phyloP scores from a whole-genome alignment of 2,329 filamentous ascomycete genomes.

The Ilyonectria mors-panacis region DNA sequence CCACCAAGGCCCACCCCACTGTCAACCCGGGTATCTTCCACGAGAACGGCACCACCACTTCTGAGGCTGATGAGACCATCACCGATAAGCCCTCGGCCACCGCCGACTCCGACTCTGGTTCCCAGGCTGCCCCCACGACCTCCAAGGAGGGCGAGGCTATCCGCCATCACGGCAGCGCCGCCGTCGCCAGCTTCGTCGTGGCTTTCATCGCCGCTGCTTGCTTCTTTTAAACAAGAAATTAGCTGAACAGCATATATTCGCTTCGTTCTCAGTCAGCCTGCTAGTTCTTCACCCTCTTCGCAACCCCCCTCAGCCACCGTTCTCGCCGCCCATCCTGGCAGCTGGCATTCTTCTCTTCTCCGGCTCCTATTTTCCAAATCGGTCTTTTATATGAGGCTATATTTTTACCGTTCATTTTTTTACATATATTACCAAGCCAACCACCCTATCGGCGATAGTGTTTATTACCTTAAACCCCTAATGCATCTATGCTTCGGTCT shows the following conservation, averaged over 20 bases:
- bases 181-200: conserved; percentile 68
- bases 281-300: conserved; percentile 17
- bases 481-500: conserved; percentile 5
- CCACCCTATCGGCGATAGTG: conserved; percentile 52
- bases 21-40: conserved; percentile 66
- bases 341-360: conserved; percentile 45
- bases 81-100: conserved; percentile 41
- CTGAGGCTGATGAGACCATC: conserved; percentile 22
- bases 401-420: conserved; percentile 42
- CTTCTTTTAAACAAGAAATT: conserved; percentile 56
- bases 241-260: conserved; percentile 24
- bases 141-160: conserved; percentile 62
- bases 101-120: conserved; percentile 43
- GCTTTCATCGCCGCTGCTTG: conserved; percentile 69
- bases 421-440: conserved; percentile 49
- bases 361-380: conserved; percentile 37
- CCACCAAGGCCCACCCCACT: conserved; percentile 37
- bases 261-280: conserved; percentile 39
- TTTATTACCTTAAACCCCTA: conserved; percentile 50
- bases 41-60: conserved; percentile 61
- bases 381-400: conserved; percentile 16
- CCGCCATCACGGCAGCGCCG: conserved; percentile 64
- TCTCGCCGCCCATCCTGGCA: conserved; percentile 32
- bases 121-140: conserved; percentile 51
- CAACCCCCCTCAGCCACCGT: conserved; percentile 27